phyloP scores from a whole-genome alignment of 2,329 filamentous ascomycete genomes.

The Zalaria obscura region DNA sequence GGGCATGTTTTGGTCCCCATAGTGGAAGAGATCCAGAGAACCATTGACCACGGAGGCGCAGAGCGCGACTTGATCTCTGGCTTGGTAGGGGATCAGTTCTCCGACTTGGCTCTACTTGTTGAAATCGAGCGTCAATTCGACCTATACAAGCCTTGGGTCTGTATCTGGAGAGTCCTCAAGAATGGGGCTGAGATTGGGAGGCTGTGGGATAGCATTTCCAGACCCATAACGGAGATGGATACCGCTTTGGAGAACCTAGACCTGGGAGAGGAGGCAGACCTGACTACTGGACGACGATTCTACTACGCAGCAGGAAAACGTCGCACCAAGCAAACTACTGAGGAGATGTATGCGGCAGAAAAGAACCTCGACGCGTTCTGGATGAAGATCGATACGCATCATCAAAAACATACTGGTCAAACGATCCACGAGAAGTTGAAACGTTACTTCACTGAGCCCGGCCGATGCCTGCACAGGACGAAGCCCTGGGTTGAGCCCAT shows the following conservation, averaged over 20 bases:
- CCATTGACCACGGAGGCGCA: slow-evolving; percentile 13
- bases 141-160: slow-evolving; percentile 7
- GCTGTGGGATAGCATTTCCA: too few species aligned
- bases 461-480: slow-evolving; percentile 1
- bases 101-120: slow-evolving; percentile 13
- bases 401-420: slow-evolving; percentile 1
- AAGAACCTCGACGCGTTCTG: slow-evolving; percentile 34
- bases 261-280: too few species aligned
- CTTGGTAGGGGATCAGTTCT: slow-evolving; percentile 12
- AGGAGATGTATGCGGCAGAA: slow-evolving; percentile 33
- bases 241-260: too few species aligned
- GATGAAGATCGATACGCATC: slow-evolving; percentile 12
- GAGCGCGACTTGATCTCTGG: slow-evolving; percentile 10
- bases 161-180: too few species aligned
- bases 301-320: slow-evolving; percentile 34
- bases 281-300: slow-evolving; percentile 16
- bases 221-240: too few species aligned
- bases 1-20: slow-evolving; percentile 10
- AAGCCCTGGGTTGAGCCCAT: slow-evolving; percentile 1
- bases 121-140: slow-evolving; percentile 9
- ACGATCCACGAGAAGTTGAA: background rate
- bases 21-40: slow-evolving; percentile 14
- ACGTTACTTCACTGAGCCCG: slow-evolving; percentile 2
- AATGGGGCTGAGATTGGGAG: too few species aligned
- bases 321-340: slow-evolving; percentile 30